Conservation (phyloP, 2,329 filamentous ascomycete genomes). For the Cladosporium sphaerospermum region DNA sequence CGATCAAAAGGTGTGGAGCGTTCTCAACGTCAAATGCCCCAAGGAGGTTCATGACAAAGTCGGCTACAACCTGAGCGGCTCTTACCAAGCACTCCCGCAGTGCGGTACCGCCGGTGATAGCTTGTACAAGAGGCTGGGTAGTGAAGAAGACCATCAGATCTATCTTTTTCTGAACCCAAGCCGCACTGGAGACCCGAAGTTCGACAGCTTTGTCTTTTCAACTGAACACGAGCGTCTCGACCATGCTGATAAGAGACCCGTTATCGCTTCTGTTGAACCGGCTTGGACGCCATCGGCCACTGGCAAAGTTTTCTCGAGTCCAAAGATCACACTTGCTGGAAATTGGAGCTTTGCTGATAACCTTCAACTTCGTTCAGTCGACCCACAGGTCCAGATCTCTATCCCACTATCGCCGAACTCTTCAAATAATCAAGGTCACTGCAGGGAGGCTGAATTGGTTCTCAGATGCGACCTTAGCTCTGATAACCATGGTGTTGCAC, state of each 20-base stretch:
- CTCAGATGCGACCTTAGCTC: background rate
- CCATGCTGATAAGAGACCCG: slow-evolving; percentile 41
- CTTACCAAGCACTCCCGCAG: slow-evolving; percentile 45
- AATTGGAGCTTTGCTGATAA: background rate
- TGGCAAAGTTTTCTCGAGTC: background rate
- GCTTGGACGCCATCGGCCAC: slow-evolving; percentile 37
- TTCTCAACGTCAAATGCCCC: slow-evolving; percentile 36
- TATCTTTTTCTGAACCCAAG: slow-evolving; percentile 56
- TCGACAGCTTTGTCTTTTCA: slow-evolving; percentile 55
- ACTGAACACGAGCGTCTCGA: slow-evolving; percentile 40
- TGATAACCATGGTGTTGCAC: background rate
- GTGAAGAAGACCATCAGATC: slow-evolving; percentile 26
- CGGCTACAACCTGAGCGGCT: slow-evolving; percentile 39
- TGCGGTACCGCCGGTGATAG: slow-evolving; percentile 54
- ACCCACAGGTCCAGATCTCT: background rate
- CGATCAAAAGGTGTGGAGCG: slow-evolving; percentile 39
- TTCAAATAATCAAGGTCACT: background rate
- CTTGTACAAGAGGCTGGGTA: slow-evolving; percentile 43
- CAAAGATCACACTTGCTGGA: background rate
- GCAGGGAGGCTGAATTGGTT: background rate
- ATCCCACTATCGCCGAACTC: background rate
- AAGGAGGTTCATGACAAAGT: slow-evolving; percentile 15
- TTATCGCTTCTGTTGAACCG: slow-evolving; percentile 43
- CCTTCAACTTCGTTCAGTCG: background rate
- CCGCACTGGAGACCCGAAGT: slow-evolving; percentile 38